Base-by-base conservation (phyloP, 2,329 filamentous ascomycete genomes). In the Alternaria incomplexa region DNA sequence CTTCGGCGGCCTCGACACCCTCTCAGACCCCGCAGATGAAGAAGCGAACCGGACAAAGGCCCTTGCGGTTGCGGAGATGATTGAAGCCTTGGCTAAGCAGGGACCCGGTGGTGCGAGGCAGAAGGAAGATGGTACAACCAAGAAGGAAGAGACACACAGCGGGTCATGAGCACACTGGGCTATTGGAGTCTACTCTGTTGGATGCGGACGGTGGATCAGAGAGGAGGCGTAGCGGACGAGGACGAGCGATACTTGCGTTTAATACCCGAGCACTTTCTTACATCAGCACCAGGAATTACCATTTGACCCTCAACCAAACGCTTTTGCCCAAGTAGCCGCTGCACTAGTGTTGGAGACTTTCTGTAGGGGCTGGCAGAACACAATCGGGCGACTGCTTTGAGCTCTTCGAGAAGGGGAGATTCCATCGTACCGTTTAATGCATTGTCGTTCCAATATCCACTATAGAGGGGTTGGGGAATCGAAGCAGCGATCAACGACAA, bases 1-100 rank as follows among this genome's bases (percentile, higher is more conserved):
- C 6, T 90, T 90, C 69, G 89, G 89, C 4, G 86, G 87, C 61
- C 81, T 91, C 46, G 84, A 89, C 60, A 89, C 87, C 0, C 74
- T 90, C 2, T 65, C 70, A 28, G 70, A 77, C 30, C 64, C 68
- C 7, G 66, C 65, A 22, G 76, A 79, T n/a, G 70, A 73, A 62
- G 71, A 66, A 25, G 57, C 58, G 59, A 70, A 66, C 23, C 61
- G 62, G 36, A 63, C 40, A 13, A 71, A 69, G 58, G 72, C 70
- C 6, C 32, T 66, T 1, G 62, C 61, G 50, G 64, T 77, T 30
- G 74, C 72, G 12, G 62, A 61, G 13, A 57, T 72, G 66, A 65
- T 77, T 17, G 72, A 74, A 65, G 55, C 23, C 26, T 47, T 76
- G 15, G 72, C 69, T 32, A 72, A 67, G 61, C 63, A 56, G 52